Evolutionary conservation across 2,329 filamentous ascomycete species (phyloP).

Genomic region (Colletotrichum tropicicola): DNA sequence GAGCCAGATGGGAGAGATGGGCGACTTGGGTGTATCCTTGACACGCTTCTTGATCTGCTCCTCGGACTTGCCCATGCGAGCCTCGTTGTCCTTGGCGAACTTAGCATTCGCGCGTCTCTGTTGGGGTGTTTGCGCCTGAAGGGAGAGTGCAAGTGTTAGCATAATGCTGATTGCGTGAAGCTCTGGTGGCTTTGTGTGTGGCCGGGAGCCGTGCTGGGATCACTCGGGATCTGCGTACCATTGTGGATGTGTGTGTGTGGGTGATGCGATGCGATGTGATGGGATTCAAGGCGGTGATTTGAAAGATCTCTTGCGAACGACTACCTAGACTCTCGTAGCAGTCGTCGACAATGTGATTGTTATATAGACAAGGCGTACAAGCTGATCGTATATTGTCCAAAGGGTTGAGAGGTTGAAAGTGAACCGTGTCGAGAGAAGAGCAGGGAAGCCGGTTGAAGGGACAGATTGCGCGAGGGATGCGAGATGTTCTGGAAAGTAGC

Average conservation of each 20-base stretch:
- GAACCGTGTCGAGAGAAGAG: constrained; percentile 29
- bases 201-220: not conserved
- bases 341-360: too few relatives aligned
- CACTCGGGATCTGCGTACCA: constrained; percentile 30
- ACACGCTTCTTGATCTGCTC: constrained; percentile 67
- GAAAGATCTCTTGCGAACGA: too few relatives aligned
- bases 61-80: constrained; percentile 79
- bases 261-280: not conserved
- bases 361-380: not conserved
- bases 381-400: not conserved
- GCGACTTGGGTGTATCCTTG: constrained; percentile 66
- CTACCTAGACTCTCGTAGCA: too few relatives aligned
- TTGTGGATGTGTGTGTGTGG: constrained; percentile 23
- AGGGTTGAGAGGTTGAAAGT: not conserved
- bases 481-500: not conserved
- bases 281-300: not conserved
- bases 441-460: constrained; percentile 30
- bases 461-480: constrained; percentile 29
- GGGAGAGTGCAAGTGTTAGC: not conserved
- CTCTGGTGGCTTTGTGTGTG: too few relatives aligned
- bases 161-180: not conserved
- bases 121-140: constrained; percentile 82
- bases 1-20: constrained; percentile 72
- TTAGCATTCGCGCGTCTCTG: constrained; percentile 84
- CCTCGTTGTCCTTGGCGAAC: constrained; percentile 78